Percentiles rank a stretch among this genome's conserved stretches.
Evolutionary conservation across 139 green algal species (phyloP).

Genomic region (Chlorella ohadii): DNA sequence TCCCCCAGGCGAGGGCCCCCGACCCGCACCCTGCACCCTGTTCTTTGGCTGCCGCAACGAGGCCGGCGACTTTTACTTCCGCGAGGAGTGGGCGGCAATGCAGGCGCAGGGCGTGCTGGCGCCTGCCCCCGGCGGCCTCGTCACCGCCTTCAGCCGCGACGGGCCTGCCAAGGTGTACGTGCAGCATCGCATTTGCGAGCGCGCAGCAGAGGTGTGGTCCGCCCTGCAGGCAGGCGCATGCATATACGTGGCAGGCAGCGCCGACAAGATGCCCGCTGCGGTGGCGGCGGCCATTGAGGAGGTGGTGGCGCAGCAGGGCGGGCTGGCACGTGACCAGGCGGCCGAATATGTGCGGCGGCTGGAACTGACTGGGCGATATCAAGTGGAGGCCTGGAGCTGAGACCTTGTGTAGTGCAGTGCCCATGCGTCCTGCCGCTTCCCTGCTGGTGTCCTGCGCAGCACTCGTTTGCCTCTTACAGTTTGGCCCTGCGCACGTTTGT

Average conservation of each 20-base stretch:
- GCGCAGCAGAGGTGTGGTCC: conserved; percentile 64
- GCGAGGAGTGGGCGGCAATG: conserved; percentile 72
- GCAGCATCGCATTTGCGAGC: conserved; percentile 74
- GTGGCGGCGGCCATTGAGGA: conserved; percentile 76
- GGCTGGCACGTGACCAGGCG: conserved; percentile 57
- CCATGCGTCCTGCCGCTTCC: too few species aligned
- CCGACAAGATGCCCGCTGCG: conserved; percentile 78
- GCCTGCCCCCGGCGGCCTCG: conserved; percentile 52
- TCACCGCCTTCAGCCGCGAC: conserved; percentile 81
- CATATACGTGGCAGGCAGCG: conserved; percentile 83
- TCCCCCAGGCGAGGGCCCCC: background rate
- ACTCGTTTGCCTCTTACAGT: too few species aligned
- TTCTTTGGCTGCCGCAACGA: conserved; percentile 90
- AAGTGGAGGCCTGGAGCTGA: conserved; percentile 94
- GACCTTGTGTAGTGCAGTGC: too few species aligned
- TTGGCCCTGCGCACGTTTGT: too few species aligned
- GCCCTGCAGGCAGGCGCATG: conserved; percentile 65
- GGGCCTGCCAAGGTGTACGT: conserved; percentile 82
- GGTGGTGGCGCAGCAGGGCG: conserved; percentile 63
- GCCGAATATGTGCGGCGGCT: conserved; percentile 67
- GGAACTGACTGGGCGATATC: conserved; percentile 75
- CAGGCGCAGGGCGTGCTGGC: conserved; percentile 56
- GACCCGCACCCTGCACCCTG: conserved; percentile 64
- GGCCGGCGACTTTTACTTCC: conserved; percentile 85
- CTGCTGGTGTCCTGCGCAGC: too few species aligned